Evolutionary conservation across 2,329 filamentous ascomycete genomes (phyloP).

Genomic region (Aureobasidium sp.): DNA sequence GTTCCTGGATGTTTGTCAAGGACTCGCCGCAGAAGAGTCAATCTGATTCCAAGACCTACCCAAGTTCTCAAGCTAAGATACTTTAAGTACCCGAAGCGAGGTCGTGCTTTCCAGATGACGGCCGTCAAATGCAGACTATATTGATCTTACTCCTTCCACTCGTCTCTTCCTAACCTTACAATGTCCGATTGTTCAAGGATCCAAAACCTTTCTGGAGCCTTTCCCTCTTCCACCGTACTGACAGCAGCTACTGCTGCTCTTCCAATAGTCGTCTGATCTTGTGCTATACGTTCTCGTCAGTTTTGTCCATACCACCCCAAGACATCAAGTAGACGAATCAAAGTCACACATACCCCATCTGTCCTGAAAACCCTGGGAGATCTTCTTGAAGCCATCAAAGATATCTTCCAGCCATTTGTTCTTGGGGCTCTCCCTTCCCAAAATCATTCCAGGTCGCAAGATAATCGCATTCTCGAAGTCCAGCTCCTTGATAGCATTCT

Average conservation of each 20-base stretch:
- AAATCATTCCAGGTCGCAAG: slow-evolving; percentile 32
- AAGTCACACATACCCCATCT: neutral
- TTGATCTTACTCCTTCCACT: neutral
- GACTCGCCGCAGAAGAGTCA: too few species aligned
- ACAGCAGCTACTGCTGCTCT: neutral
- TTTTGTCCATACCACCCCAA: neutral
- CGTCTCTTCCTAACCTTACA: slow-evolving; percentile 1
- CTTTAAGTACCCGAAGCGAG: neutral
- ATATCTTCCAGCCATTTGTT: slow-evolving; percentile 1
- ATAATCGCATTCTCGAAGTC: slow-evolving; percentile 33
- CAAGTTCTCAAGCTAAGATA: neutral
- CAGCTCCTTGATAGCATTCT: slow-evolving; percentile 31
- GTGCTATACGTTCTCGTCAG: neutral
- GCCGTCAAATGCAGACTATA: too few species aligned
- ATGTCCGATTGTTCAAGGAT: neutral
- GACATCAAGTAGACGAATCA: neutral
- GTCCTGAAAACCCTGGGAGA: neutral
- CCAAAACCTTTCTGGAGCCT: neutral
- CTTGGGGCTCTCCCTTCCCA: slow-evolving; percentile 23
- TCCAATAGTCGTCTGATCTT: neutral
- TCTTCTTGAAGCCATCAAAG: neutral
- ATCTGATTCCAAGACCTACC: neutral
- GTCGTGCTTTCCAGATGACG: neutral
- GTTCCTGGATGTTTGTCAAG: neutral
- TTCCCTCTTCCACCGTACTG: neutral